phyloP scores from a whole-genome alignment of 1,284 basidiomycete genomes.

The Mycosarcoma maydis region DNA sequence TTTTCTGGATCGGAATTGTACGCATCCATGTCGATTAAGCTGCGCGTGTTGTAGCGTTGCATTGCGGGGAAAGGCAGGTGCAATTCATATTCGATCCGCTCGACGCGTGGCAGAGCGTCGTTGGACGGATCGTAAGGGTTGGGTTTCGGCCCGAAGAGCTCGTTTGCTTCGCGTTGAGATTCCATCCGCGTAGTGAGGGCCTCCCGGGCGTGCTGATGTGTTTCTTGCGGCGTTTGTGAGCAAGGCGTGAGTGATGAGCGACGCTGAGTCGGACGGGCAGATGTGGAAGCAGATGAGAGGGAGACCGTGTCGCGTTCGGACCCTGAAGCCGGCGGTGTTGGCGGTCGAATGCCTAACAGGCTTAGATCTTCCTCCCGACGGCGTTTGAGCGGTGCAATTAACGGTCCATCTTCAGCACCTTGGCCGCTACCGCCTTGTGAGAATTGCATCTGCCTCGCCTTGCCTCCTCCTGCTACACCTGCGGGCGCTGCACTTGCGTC shows the following conservation, averaged over 20 bases:
- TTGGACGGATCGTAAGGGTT: neutral
- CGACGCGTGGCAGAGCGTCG: constrained; percentile 33
- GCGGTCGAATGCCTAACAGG: constrained; percentile 24
- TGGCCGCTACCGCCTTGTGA: constrained; percentile 14
- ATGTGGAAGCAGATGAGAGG: constrained; percentile 23
- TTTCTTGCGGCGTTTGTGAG: constrained; percentile 25
- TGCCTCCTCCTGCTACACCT: constrained; percentile 45
- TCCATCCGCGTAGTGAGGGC: constrained; percentile 11
- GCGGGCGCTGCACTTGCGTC: constrained; percentile 24
- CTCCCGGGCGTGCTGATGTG: constrained; percentile 1
- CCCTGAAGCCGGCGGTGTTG: constrained; percentile 31
- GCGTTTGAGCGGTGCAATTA: constrained; percentile 43
- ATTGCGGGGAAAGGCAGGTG: constrained; percentile 43
- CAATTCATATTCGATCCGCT: constrained; percentile 50
- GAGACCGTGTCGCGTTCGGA: constrained; percentile 31
- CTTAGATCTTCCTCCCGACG: constrained; percentile 33
- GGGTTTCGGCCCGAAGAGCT: constrained; percentile 37
- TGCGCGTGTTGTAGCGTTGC: constrained; percentile 40
- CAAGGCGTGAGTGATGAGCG: constrained; percentile 19
- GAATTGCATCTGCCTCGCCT: constrained; percentile 40
- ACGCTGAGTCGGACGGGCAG: constrained; percentile 3
- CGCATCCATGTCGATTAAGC: constrained; percentile 29
- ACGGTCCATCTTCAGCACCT: constrained; percentile 51
- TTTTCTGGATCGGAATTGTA: constrained; percentile 40
- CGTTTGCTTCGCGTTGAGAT: constrained; percentile 32